phyloP scores from a whole-genome alignment of 345 rosid genomes.

The Cardamine chenopodiifolia region DNA sequence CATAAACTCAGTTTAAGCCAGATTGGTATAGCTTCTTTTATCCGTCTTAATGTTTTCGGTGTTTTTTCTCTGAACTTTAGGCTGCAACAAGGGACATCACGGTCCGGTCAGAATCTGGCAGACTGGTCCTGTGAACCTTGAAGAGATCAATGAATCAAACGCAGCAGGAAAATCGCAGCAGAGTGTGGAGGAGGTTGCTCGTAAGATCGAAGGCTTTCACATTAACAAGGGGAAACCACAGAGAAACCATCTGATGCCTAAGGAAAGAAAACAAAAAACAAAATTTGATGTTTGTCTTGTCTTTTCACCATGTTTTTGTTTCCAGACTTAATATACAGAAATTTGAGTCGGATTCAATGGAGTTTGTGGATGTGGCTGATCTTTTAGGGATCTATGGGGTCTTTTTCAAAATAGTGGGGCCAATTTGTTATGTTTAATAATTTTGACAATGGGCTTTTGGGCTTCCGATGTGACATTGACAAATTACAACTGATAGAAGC shows the following conservation, averaged over 20 bases:
- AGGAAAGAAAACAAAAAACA: neutral
- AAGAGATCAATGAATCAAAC: conserved; percentile 34
- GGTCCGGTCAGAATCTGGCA: conserved; percentile 83
- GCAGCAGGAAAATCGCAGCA: conserved; percentile 42
- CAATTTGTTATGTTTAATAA: neutral
- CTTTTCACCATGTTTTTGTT: neutral
- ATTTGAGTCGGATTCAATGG: neutral
- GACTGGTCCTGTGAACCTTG: conserved; percentile 44
- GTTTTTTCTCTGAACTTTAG: conserved; percentile 39
- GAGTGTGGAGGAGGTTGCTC: conserved; percentile 39
- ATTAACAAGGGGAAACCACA: conserved; percentile 35
- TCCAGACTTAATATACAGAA: conserved; percentile 9
- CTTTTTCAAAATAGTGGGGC: neutral
- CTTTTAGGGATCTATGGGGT: neutral
- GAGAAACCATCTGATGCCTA: conserved; percentile 26
- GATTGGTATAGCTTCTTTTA: neutral
- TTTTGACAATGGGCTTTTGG: conserved; percentile 4
- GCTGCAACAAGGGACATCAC: conserved; percentile 96
- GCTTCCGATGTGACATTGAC: neutral
- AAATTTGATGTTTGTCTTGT: neutral
- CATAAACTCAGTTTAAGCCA: neutral
- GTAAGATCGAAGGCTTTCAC: conserved; percentile 46
- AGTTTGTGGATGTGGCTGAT: neutral
- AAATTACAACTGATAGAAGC: too few relatives aligned
- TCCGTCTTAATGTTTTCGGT: neutral